Evolutionary conservation across 495 filamentous ascomycete genomes (phyloP), one percentile per base, ranked within the genome.

Genomic region (Talaromyces stipitatus): DNA sequence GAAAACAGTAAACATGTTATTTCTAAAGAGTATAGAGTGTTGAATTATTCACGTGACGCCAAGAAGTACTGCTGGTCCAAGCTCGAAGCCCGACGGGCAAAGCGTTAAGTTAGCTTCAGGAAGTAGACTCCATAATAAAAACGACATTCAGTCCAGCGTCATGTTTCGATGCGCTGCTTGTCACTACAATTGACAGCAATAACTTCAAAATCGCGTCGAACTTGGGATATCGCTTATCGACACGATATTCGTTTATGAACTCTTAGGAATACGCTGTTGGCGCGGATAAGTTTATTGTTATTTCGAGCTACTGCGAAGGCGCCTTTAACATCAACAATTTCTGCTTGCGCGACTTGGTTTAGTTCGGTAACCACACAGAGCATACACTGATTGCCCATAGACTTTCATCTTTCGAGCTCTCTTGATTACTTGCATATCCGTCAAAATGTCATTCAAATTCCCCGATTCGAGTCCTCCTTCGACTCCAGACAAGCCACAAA

Each of bases 401-500:
- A 41, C 16, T 1, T 41, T 41, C 3, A 18, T 41, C 18, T 4
- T 7, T 18, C 16, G 14, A n/a, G n/a, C 0, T 16, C 36, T 41
- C 8, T 7, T 38, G 14, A 38, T 6, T n/a, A 0, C 33, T 16
- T 2, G n/a, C 36, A 41, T n/a, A n/a, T 33, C n/a, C 27, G 8
- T 24, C 24, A 66, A 60, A 22, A 77, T 77, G 74, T 62, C 67
- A 7, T 78, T 76, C 61, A 58, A 70, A 55, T 63, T 73, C 14
- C 67, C 71, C 9, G 70, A 71, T 14, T 66, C 72, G 4, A 72
- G 67, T 18, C 64, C 69, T 4, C 72, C 74, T 2, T 67, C 69
- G 38, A 78, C 75, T 0, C 75, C 75, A 10, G 71, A 67, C n/a
- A 76, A 73, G 57, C 63, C 63, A 22, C 72, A 70, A 50, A 71